Evolutionary conservation across 345 rosid genomes (phyloP).

Genomic region (Eucalyptus erythrocorys): DNA sequence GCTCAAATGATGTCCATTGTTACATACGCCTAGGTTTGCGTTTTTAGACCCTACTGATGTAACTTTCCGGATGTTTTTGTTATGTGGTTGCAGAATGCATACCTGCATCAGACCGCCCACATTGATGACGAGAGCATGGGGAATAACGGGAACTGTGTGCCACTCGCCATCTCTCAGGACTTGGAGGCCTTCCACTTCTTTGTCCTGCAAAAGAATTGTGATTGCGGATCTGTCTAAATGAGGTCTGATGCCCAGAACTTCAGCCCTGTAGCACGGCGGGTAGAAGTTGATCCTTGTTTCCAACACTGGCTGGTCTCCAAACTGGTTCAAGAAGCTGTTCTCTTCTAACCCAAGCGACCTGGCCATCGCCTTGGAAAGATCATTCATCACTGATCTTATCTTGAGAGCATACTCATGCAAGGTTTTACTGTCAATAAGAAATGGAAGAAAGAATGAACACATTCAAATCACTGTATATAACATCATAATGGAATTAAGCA

Average conservation of each 20-base stretch:
- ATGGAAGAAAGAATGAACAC: neutral
- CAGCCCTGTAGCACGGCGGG: slow-evolving; percentile 33
- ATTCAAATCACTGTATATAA: neutral
- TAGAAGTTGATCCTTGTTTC: slow-evolving; percentile 39
- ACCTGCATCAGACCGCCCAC: slow-evolving; percentile 51
- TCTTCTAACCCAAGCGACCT: slow-evolving; percentile 27
- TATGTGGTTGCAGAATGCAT: neutral
- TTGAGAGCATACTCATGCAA: slow-evolving; percentile 17
- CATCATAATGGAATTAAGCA: neutral
- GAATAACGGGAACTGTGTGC: slow-evolving; percentile 32
- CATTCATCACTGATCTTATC: slow-evolving; percentile 7
- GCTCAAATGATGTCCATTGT: no score
- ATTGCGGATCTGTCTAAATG: slow-evolving; percentile 42
- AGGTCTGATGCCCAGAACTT: slow-evolving; percentile 37
- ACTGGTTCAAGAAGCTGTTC: slow-evolving; percentile 27
- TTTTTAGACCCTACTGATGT: no score
- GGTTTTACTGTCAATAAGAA: slow-evolving; percentile 6
- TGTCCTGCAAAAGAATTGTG: slow-evolving; percentile 36
- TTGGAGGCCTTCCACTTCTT: slow-evolving; percentile 39
- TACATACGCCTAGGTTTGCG: no score
- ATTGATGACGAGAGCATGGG: slow-evolving; percentile 36
- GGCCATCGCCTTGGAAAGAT: slow-evolving; percentile 36
- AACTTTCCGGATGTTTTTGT: no score
- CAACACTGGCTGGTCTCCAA: slow-evolving; percentile 19
- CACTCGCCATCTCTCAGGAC: slow-evolving; percentile 17